phyloP scores from a whole-genome alignment of 768 basidiomycete genomes.

The Ramaria sp. region DNA sequence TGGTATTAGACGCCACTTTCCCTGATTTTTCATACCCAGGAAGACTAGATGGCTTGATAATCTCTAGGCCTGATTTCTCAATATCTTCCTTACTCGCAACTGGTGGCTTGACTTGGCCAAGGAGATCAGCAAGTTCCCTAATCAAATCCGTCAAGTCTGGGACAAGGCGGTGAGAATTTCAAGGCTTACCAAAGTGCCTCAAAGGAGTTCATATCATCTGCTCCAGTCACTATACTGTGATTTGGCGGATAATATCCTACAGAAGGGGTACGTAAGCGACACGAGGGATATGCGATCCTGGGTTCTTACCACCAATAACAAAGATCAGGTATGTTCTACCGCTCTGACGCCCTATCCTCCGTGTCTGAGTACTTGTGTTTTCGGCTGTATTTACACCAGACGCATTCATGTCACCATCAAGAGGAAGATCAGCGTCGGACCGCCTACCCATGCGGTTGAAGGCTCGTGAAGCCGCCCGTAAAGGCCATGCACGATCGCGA shows the following conservation, averaged over 20 bases:
- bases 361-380: slow-evolving; percentile 8
- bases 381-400: background rate
- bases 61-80: slow-evolving; percentile 68
- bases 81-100: slow-evolving; percentile 80
- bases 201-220: slow-evolving; percentile 63
- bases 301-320: slow-evolving; percentile 66
- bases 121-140: slow-evolving; percentile 73
- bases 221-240: slow-evolving; percentile 80
- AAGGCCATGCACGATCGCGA: slow-evolving; percentile 3
- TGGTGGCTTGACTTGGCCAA: slow-evolving; percentile 74
- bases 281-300: slow-evolving; percentile 7
- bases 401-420: background rate
- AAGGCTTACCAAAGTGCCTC: slow-evolving; percentile 59
- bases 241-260: slow-evolving; percentile 87
- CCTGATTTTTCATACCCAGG: slow-evolving; percentile 48
- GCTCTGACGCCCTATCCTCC: slow-evolving; percentile 5
- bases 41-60: slow-evolving; percentile 42
- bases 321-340: slow-evolving; percentile 76
- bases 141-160: background rate
- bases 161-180: background rate
- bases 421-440: background rate
- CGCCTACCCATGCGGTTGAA: slow-evolving; percentile 1
- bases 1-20: slow-evolving; percentile 63
- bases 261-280: background rate
- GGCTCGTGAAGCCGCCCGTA: slow-evolving; percentile 9